Percentiles rank a stretch among this genome's conserved stretches.
Conservation (phyloP, 129 eudicot genomes). For the Tagetes patula region DNA sequence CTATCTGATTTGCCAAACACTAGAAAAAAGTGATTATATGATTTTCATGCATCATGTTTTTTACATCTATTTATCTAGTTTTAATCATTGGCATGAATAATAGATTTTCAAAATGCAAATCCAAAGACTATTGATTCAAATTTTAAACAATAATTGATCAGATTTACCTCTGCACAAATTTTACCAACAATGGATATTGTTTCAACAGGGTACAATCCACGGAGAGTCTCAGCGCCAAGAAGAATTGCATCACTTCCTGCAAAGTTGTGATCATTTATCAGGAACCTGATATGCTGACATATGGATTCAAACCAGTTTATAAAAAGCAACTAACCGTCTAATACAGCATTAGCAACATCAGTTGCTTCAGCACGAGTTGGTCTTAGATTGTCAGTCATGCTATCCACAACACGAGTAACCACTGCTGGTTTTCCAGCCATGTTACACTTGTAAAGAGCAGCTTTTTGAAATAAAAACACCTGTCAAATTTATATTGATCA, state of each 20-base stretch:
- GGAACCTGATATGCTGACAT: conserved; percentile 4
- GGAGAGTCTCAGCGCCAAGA: conserved; percentile 77
- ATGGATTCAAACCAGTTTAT: neutral
- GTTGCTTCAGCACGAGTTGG: conserved; percentile 90
- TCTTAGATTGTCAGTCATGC: conserved; percentile 72
- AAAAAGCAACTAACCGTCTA: conserved; percentile 50
- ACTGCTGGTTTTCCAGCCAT: conserved; percentile 89
- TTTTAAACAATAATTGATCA: neutral
- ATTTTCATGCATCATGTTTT: neutral
- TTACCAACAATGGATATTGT: conserved; percentile 59
- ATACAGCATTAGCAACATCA: conserved; percentile 78
- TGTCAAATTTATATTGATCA: conserved; percentile 27
- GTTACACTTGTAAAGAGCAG: conserved; percentile 75
- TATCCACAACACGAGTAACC: conserved; percentile 76
- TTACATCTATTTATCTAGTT: neutral
- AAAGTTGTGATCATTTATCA: conserved; percentile 9
- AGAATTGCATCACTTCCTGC: conserved; percentile 81
- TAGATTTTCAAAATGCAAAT: neutral
- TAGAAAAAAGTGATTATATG: neutral
- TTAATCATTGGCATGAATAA: neutral
- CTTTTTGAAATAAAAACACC: conserved; percentile 72
- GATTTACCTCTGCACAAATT: conserved; percentile 68
- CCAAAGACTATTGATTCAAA: neutral
- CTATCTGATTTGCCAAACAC: neutral
- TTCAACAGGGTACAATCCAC: conserved; percentile 71